phyloP scores from a whole-genome alignment of 2,329 filamentous ascomycete species.

The Sphaceloma murrayae region DNA sequence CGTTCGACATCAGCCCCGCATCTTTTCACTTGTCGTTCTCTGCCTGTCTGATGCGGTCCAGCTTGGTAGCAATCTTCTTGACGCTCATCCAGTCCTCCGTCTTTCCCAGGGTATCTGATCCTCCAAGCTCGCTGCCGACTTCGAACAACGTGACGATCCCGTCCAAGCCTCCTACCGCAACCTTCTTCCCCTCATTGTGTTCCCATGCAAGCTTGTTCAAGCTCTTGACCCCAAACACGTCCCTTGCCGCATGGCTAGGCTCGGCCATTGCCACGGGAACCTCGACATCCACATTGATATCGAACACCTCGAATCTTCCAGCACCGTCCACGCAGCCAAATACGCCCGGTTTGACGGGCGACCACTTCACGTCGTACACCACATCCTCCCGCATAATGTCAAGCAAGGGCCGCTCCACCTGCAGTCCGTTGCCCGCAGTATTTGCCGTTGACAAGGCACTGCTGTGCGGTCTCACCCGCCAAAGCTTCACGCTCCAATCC shows the following conservation, averaged over 20 bases:
- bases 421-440: constrained; percentile 24
- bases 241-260: constrained; percentile 31
- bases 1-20: too few relatives aligned
- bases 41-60: constrained; percentile 44
- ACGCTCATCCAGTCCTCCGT: constrained; percentile 88
- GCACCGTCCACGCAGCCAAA: constrained; percentile 92
- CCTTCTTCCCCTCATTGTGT: constrained; percentile 69
- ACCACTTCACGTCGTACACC: constrained; percentile 94
- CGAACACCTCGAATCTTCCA: constrained; percentile 89
- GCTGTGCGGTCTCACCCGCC: constrained; percentile 73
- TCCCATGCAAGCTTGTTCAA: constrained; percentile 96
- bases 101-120: constrained; percentile 64
- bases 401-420: constrained; percentile 62
- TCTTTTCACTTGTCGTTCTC: constrained; percentile 21
- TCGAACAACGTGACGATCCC: constrained; percentile 88
- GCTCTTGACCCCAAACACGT: constrained; percentile 50
- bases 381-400: constrained; percentile 92
- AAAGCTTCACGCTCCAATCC: constrained; percentile 95
- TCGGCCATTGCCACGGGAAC: constrained; percentile 71
- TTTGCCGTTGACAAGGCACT: constrained; percentile 18
- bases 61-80: constrained; percentile 73
- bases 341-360: constrained; percentile 82
- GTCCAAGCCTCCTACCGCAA: constrained; percentile 87
- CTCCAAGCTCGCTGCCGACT: constrained; percentile 70
- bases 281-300: constrained; percentile 84